Evolutionary conservation across 305 asterid species (phyloP).

Genomic region (Fraxinus platypoda): DNA sequence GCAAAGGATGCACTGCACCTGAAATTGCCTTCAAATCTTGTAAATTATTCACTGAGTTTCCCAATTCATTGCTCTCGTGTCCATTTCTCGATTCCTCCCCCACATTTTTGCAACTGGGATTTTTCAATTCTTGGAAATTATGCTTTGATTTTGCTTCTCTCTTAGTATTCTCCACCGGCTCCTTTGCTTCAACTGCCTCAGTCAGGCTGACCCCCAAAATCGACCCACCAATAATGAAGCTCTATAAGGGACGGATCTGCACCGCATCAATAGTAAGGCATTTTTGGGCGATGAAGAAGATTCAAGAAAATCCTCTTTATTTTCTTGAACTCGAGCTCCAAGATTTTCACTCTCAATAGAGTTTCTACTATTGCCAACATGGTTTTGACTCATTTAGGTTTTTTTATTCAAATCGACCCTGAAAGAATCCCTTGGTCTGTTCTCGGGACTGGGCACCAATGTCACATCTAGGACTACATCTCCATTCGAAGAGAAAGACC

Average conservation of each 20-base stretch:
- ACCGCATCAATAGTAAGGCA: conserved; percentile 34
- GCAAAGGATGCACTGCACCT: conserved; percentile 35
- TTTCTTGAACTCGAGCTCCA: neutral
- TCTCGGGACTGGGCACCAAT: too few species aligned
- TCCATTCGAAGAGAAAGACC: too few species aligned
- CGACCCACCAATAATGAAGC: conserved; percentile 44
- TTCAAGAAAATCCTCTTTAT: neutral
- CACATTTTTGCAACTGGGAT: neutral
- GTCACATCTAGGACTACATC: too few species aligned
- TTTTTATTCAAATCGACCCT: conserved; percentile 29
- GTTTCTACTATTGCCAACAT: conserved; percentile 13
- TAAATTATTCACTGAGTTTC: neutral
- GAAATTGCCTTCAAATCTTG: conserved; percentile 10
- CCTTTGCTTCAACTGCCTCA: neutral
- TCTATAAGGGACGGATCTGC: conserved; percentile 53
- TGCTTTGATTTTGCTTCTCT: neutral
- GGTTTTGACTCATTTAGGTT: conserved; percentile 12
- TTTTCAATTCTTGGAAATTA: neutral
- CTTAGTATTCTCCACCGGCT: neutral
- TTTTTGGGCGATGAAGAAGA: neutral
- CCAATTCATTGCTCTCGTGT: conserved; percentile 21
- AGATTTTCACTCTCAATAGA: neutral
- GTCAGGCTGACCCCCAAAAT: conserved; percentile 35
- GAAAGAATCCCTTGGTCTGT: conserved; percentile 42
- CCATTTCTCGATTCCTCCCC: conserved; percentile 20